Evolutionary conservation across 169 alveolate genomes (phyloP).

Genomic region (Cryptosporidium meleagridis): DNA sequence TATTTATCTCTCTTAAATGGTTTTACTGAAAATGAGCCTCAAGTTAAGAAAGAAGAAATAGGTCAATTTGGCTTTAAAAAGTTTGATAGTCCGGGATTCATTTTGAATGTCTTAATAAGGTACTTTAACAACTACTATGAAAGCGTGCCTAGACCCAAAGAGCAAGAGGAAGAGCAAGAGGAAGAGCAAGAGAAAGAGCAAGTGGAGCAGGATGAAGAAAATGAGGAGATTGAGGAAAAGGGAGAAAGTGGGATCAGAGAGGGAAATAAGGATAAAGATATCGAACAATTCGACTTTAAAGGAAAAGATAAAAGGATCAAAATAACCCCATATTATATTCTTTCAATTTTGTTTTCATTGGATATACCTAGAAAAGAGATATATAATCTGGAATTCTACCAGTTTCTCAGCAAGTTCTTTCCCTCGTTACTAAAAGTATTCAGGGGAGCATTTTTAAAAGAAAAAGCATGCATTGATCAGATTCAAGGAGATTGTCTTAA

Average conservation of each 20-base stretch:
- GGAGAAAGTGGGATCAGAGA: too few relatives aligned
- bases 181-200: too few relatives aligned
- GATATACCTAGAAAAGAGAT: slow-evolving; percentile 3
- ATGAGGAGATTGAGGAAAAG: too few relatives aligned
- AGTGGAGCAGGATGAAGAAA: too few relatives aligned
- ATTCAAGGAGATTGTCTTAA: not conserved
- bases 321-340: slow-evolving; percentile 18
- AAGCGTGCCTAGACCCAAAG: not conserved
- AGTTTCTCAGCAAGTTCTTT: slow-evolving; percentile 1
- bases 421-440: slow-evolving; percentile 6
- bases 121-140: slow-evolving; percentile 21
- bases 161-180: not conserved
- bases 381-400: slow-evolving; percentile 3
- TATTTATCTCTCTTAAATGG: not conserved
- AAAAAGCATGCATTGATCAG: not conserved
- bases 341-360: slow-evolving; percentile 50
- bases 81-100: not conserved
- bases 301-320: slow-evolving; percentile 19
- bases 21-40: not conserved
- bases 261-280: not conserved
- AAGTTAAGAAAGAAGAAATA: not conserved
- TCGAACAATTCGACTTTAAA: not conserved
- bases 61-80: not conserved
- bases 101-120: slow-evolving; percentile 10
- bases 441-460: not conserved